Percentiles rank a stretch among this genome's conserved stretches.
Evolutionary conservation across 1,139 yeast genomes (phyloP).

Genomic region (Hyphopichia fennica): DNA sequence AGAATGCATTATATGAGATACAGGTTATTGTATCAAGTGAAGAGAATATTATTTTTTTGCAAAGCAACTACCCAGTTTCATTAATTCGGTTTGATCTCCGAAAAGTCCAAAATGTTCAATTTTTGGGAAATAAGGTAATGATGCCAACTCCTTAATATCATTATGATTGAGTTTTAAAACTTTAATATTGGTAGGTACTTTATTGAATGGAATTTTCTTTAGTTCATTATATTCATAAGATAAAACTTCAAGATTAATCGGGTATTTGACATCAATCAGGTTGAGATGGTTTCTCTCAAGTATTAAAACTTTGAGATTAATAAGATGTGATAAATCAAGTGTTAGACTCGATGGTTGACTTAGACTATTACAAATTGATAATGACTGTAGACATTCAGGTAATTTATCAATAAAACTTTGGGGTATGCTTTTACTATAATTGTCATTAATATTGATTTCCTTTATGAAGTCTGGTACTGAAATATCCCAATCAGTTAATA

Average conservation of each 20-base stretch:
- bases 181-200: constrained; percentile 10
- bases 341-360: background rate
- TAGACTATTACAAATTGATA: background rate
- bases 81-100: constrained; percentile 12
- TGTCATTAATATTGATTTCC: constrained; percentile 7
- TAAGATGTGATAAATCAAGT: constrained; percentile 7
- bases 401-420: background rate
- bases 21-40: no score
- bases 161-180: constrained; percentile 9
- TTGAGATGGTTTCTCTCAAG: constrained; percentile 8
- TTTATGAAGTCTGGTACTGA: background rate
- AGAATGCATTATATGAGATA: no score
- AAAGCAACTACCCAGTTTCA: constrained; percentile 6
- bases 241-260: constrained; percentile 4
- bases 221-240: constrained; percentile 9
- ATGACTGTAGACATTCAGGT: background rate
- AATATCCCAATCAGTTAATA: constrained; percentile 8
- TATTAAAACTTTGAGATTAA: constrained; percentile 4
- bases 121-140: constrained; percentile 11
- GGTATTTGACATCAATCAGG: constrained; percentile 7
- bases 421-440: constrained; percentile 8
- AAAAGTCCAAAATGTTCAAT: constrained; percentile 10
- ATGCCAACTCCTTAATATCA: background rate
- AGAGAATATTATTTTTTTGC: background rate
- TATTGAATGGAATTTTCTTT: constrained; percentile 5